phyloP scores from a whole-genome alignment of 1,284 basidiomycete species.

The Ganoderma leucocontextum region DNA sequence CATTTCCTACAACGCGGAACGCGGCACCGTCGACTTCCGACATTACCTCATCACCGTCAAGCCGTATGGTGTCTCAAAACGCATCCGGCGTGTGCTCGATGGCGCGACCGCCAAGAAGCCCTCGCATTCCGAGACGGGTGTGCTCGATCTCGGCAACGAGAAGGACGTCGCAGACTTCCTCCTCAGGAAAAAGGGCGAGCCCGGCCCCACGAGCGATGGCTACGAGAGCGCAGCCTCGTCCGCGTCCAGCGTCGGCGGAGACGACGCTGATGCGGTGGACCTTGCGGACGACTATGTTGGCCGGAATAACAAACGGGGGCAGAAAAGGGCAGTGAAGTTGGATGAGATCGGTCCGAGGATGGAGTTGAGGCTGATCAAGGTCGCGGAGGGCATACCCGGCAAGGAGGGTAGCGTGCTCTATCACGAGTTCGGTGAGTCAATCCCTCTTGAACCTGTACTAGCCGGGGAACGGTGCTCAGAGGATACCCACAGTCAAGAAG shows the following conservation, averaged over 20 bases:
- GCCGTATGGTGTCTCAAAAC: slow-evolving; percentile 92
- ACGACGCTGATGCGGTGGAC: slow-evolving; percentile 82
- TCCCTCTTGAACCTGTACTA: background rate
- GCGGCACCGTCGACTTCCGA: slow-evolving; percentile 90
- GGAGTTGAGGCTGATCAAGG: slow-evolving; percentile 94
- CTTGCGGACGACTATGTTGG: slow-evolving; percentile 95
- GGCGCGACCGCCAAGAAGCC: slow-evolving; percentile 56
- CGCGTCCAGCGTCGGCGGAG: slow-evolving; percentile 83
- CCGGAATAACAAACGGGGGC: slow-evolving; percentile 90
- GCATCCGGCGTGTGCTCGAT: slow-evolving; percentile 91
- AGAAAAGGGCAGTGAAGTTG: slow-evolving; percentile 89
- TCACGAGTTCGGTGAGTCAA: slow-evolving; percentile 84
- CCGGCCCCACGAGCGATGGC: slow-evolving; percentile 72
- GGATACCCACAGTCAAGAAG: slow-evolving; percentile 75
- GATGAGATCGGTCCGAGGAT: slow-evolving; percentile 96
- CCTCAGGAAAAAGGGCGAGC: slow-evolving; percentile 74
- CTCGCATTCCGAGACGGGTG: slow-evolving; percentile 40
- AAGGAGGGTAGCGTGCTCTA: slow-evolving; percentile 90
- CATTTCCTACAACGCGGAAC: slow-evolving; percentile 89
- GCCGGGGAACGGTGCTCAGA: slow-evolving; percentile 10
- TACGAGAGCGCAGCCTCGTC: slow-evolving; percentile 86
- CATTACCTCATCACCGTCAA: slow-evolving; percentile 97
- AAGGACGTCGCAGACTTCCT: slow-evolving; percentile 97
- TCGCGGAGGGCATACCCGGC: slow-evolving; percentile 92
- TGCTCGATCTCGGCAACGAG: slow-evolving; percentile 88